Percentiles rank a stretch among this genome's conserved stretches.
Evolutionary conservation across 495 filamentous ascomycete species (phyloP).

Genomic region (Elasticomyces elasticus): DNA sequence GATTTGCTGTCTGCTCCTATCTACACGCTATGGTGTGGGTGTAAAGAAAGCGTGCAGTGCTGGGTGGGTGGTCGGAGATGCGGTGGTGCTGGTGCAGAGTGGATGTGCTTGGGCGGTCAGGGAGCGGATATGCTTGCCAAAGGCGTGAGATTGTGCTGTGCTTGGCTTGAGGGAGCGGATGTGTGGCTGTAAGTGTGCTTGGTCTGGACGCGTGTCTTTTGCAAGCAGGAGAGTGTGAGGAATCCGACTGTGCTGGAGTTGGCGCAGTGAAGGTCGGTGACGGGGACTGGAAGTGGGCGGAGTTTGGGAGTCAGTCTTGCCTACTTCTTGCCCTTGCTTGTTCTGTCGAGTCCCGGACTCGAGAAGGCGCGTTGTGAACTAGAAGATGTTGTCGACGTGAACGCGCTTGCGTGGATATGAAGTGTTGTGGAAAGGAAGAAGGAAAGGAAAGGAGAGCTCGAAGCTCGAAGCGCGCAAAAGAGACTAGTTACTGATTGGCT

Average conservation of each 20-base stretch:
- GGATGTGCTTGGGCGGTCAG: background rate
- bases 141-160: background rate
- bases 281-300: background rate
- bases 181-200: too few relatives aligned
- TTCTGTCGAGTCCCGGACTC: background rate
- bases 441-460: too few relatives aligned
- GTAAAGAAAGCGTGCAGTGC: constrained; percentile 1
- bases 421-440: background rate
- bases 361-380: background rate
- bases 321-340: background rate
- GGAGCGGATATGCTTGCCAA: background rate
- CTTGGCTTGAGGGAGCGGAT: background rate
- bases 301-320: background rate
- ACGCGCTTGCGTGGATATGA: background rate
- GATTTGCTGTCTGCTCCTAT: background rate
- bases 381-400: background rate
- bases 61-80: background rate
- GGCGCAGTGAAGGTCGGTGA: background rate
- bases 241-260: background rate
- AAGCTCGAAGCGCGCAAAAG: too few relatives aligned
- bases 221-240: background rate
- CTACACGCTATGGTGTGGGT: background rate
- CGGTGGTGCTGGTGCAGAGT: background rate
- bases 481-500: too few relatives aligned
- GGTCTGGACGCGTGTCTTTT: background rate